phyloP scores from a whole-genome alignment of 2,329 filamentous ascomycete genomes.

The Stachybotrys elegans region DNA sequence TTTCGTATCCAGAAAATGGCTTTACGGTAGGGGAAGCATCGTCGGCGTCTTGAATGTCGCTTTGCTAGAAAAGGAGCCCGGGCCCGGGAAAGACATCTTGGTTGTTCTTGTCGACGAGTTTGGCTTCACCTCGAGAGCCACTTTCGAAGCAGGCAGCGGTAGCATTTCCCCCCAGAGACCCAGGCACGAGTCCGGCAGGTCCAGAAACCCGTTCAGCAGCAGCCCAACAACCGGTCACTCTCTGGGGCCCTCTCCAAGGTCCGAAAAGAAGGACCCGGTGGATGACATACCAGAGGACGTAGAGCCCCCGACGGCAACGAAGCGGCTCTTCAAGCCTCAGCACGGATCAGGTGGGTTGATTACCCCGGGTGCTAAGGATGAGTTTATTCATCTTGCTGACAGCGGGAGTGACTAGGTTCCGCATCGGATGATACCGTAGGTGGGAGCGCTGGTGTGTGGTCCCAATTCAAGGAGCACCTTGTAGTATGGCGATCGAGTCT shows the following conservation, averaged over 20 bases:
- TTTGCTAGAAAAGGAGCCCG: slow-evolving; percentile 5
- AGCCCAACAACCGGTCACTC: slow-evolving; percentile 2
- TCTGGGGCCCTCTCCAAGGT: background rate
- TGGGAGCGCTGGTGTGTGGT: background rate
- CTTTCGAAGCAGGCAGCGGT: slow-evolving; percentile 2
- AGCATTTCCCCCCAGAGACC: slow-evolving; percentile 5
- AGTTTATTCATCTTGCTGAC: background rate
- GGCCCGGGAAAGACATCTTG: slow-evolving; percentile 8
- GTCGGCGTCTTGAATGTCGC: slow-evolving; percentile 6
- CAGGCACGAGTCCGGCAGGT: slow-evolving; percentile 4
- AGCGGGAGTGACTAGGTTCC: background rate
- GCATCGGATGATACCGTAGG: background rate
- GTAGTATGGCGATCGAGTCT: background rate
- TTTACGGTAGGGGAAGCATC: slow-evolving; percentile 7
- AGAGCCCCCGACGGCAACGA: background rate
- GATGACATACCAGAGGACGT: background rate
- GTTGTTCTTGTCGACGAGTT: slow-evolving; percentile 9
- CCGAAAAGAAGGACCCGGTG: background rate
- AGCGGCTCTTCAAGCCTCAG: background rate
- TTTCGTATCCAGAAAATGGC: slow-evolving; percentile 6
- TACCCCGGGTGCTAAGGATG: background rate
- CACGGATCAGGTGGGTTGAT: background rate
- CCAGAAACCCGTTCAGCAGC: slow-evolving; percentile 7
- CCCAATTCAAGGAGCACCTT: background rate
- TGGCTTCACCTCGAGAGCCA: slow-evolving; percentile 2